Evolutionary conservation across 1,284 basidiomycete genomes (phyloP), one percentile per base, ranked within the genome.

Genomic region (Cerioporus squamosus): DNA sequence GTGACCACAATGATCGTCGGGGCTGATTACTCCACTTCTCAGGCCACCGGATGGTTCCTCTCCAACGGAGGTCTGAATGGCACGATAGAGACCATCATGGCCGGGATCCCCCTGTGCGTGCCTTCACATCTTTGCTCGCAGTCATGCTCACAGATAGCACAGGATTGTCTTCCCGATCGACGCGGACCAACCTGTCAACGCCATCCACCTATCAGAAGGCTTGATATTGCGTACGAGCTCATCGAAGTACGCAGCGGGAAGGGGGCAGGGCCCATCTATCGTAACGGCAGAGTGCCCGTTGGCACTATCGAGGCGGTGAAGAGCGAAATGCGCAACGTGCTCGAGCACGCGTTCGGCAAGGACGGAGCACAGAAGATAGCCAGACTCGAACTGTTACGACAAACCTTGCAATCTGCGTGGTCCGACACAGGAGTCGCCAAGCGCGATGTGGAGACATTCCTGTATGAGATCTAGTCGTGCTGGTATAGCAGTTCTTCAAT

Each of bases 101-200:
- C 46, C 9, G 62, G 55, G 6, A 51, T 63, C 6, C 59, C 59
- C 14, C 17, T 61, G 62, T 63, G 14, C n/a, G 40, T 33, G 45
- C 39, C 9, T n/a, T n/a, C 20, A 8, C 40, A 42, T 22, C 40
- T 22, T 42, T 10, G 40, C 9, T 22, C 40, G 20, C 40, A n/a
- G 40, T 42, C 12, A n/a, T 22, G 8, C 20, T 36, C 33, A 36
- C 33, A 36, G n/a, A 6, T 53, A 2, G 29, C 18, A 29, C 43
- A 70, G 68, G 57, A 70, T 70, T 36, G 57, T 57, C 23, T 68
- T 64, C 66, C 66, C 67, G 1, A 58, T 68, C 50, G 49, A 43
- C 33, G 57, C 55, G 14, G 68, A 70, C 53, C 68, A 70, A 38
- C 67, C 67, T 6, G 24, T 36, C 2, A 66, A 65, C 49, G 62